Evolutionary conservation across 495 filamentous ascomycete genomes (phyloP).

Genomic region (Penicillium angulare): DNA sequence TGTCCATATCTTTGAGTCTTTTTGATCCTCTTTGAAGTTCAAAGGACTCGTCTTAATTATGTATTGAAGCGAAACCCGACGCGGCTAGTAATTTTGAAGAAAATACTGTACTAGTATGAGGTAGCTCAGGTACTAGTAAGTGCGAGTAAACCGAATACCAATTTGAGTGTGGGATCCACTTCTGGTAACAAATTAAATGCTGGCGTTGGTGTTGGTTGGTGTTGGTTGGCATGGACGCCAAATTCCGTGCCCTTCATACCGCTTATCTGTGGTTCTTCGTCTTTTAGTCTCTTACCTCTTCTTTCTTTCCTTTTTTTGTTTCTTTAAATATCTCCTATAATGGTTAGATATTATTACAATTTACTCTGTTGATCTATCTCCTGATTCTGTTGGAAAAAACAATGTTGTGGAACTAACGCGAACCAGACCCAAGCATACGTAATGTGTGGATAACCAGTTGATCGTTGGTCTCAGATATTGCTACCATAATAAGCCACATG

Average conservation of each 20-base stretch:
- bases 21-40: background rate
- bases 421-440: constrained; percentile 12
- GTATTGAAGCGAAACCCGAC: background rate
- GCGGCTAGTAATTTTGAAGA: too few relatives aligned
- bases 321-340: background rate
- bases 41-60: background rate
- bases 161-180: constrained; percentile 10
- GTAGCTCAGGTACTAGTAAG: too few relatives aligned
- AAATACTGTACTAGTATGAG: too few relatives aligned
- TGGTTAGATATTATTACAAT: background rate
- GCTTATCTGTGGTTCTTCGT: background rate
- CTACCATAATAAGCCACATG: constrained; percentile 14
- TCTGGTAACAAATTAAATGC: constrained; percentile 7
- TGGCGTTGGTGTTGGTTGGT: too few relatives aligned
- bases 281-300: background rate
- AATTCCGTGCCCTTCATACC: constrained; percentile 17
- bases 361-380: background rate
- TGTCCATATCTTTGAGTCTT: background rate
- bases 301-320: background rate
- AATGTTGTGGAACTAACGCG: background rate
- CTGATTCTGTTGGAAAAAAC: background rate
- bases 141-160: constrained; percentile 23
- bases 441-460: constrained; percentile 11
- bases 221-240: constrained; percentile 10
- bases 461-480: constrained; percentile 7